Percentiles rank a stretch among this genome's conserved stretches.
phyloP scores from a whole-genome alignment of 1,284 basidiomycete species.

The Wolfiporia cocos region DNA sequence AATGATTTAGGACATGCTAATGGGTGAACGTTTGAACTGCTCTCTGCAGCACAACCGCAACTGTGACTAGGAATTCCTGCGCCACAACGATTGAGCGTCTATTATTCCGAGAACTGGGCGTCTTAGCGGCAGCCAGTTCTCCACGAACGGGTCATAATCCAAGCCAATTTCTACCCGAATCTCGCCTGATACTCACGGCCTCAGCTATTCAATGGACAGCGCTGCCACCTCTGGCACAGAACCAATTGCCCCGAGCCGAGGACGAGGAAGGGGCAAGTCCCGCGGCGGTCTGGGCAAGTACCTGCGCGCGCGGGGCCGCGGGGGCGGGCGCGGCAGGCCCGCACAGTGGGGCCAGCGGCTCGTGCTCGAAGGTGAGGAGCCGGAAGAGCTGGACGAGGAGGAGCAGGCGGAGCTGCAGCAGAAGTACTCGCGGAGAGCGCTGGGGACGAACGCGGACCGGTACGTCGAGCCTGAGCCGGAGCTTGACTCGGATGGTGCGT shows the following conservation, averaged over 20 bases:
- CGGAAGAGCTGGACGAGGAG: conserved; percentile 34
- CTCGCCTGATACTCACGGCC: background rate
- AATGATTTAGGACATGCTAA: too few relatives aligned
- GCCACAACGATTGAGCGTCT: background rate
- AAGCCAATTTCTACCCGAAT: background rate
- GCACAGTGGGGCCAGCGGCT: conserved; percentile 58
- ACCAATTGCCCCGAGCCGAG: conserved; percentile 11
- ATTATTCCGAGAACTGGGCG: background rate
- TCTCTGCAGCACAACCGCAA: too few relatives aligned
- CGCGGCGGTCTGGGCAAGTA: conserved; percentile 70
- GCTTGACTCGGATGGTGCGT: conserved; percentile 52
- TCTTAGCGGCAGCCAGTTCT: background rate
- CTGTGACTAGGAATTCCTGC: background rate
- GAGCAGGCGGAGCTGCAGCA: conserved; percentile 38
- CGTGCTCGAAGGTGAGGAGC: conserved; percentile 50
- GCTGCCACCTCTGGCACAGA: background rate
- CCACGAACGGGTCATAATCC: background rate
- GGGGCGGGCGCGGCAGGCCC: conserved; percentile 50
- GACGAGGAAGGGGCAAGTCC: conserved; percentile 48
- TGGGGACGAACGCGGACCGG: conserved; percentile 65
- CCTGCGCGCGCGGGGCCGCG: conserved; percentile 59
- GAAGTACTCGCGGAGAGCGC: conserved; percentile 49
- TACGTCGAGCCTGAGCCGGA: conserved; percentile 62
- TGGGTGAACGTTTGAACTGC: too few relatives aligned
- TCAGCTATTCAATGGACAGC: background rate